These are phyloP conservation scores for Boletus sp. DNA, from an alignment of 1,284 basidiomycete species.

Conservation along the genomic window DNA sequence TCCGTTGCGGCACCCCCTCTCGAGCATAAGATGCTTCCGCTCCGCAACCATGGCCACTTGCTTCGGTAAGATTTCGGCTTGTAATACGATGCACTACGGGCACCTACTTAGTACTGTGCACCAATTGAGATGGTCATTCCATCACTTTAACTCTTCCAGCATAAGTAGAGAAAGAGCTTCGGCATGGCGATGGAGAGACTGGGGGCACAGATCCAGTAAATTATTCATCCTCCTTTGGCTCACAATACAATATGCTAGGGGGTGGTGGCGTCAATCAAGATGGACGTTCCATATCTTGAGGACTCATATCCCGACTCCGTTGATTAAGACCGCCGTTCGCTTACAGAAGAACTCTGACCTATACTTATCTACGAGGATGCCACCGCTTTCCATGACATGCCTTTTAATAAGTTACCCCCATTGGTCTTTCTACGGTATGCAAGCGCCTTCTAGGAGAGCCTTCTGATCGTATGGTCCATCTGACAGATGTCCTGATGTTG, in stretches of 20 bases:
- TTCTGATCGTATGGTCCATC: not conserved
- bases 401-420: conserved; percentile 10
- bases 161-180: not conserved
- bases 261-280: not conserved
- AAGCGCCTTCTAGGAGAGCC: not conserved
- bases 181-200: not conserved
- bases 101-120: not conserved
- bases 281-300: conserved; percentile 3
- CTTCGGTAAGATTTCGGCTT: not conserved
- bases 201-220: too few species aligned
- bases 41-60: not conserved
- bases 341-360: conserved; percentile 1
- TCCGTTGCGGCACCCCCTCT: too few species aligned
- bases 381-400: conserved; percentile 2
- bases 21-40: too few species aligned
- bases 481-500: conserved; percentile 2
- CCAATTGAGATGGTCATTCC: not conserved
- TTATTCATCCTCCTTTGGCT: too few species aligned
- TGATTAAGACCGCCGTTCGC: not conserved
- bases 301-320: not conserved
- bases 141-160: not conserved
- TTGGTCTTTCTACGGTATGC: conserved; percentile 7
- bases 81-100: not conserved
- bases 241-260: not conserved
- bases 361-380: not conserved